These are phyloP conservation scores for Clarkia xantiana DNA, from an alignment of 345 rosid species.

Conservation along the genomic window DNA sequence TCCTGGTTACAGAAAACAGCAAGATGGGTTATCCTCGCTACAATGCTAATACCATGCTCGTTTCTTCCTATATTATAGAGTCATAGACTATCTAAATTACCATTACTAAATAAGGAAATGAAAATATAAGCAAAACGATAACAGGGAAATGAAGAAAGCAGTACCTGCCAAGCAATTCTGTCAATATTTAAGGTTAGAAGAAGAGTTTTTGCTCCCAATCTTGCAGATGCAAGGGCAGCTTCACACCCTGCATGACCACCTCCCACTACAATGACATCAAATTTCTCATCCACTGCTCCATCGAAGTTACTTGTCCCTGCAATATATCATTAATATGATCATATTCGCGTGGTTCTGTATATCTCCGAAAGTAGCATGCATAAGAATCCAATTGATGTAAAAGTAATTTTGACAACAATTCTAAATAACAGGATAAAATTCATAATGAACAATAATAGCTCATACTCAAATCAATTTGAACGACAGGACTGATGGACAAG, in stretches of 20 bases:
- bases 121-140: background rate
- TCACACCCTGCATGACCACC: conserved; percentile 96
- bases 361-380: background rate
- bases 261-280: conserved; percentile 83
- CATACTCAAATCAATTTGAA: too few species aligned
- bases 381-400: background rate
- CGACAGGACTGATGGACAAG: too few species aligned
- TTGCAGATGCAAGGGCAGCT: conserved; percentile 87
- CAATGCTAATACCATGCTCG: too few species aligned
- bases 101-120: background rate
- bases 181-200: conserved; percentile 86
- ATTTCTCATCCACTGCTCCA: conserved; percentile 39
- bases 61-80: background rate
- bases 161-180: conserved; percentile 93
- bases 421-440: background rate
- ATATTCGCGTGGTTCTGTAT: background rate
- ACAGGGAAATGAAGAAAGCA: background rate
- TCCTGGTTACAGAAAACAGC: too few species aligned
- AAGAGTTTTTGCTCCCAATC: conserved; percentile 77
- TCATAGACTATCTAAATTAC: background rate
- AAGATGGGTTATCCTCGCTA: too few species aligned
- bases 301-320: conserved; percentile 20
- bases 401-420: background rate
- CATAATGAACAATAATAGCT: too few species aligned
- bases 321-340: conserved; percentile 2